Base-by-base conservation (phyloP, 2,329 filamentous ascomycete genomes). In the Aspergillus japonicus region DNA sequence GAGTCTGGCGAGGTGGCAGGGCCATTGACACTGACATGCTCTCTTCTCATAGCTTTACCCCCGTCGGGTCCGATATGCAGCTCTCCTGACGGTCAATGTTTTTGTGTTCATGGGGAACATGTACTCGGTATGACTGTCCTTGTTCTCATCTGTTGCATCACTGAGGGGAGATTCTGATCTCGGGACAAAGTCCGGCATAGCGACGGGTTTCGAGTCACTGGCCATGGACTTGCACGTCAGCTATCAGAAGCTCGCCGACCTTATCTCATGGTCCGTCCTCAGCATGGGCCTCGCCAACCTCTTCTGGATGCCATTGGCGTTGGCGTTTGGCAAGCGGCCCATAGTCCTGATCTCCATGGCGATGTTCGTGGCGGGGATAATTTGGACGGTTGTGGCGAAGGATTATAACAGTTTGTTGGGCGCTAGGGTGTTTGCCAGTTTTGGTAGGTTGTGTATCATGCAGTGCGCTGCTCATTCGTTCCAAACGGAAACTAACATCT, bases 281-380 rank as follows among this genome's bases (percentile, higher is more conserved):
- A 59, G 66, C 12, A 66, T 70, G 65, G 72, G 70, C 3, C 24
- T 73, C 14, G 68, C 68, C 16, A 74, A 73, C 49, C 39, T 74
- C 10, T 58, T 74, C 53, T 74, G 75, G 73, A 76, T 76, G 57
- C 74, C 74, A 1, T 64, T 71, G 16, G 73, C 73, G 0, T 66
- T 76, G 58, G 72, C 71, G 42, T 63, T 78, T 42, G 77, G 77
- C 19, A 77, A 78, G 48, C 73, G 77, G 5, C 72, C 71, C 1
- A 62, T 70, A 5, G 67, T 75, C 4, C 52, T 77, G 1, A 6
- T 73, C 4, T 71, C 73, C 12, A 69, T 72, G 63, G 51, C 67
- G 1, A 65, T 75, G 48, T 73, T 75, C 54, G 58, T 76, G 11
- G 63, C 60, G 7, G 68, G 69, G 6, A 59, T 62, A 4, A 69